Conservation (phyloP, 164 flowering plant species). For the Akebia trifoliata region DNA sequence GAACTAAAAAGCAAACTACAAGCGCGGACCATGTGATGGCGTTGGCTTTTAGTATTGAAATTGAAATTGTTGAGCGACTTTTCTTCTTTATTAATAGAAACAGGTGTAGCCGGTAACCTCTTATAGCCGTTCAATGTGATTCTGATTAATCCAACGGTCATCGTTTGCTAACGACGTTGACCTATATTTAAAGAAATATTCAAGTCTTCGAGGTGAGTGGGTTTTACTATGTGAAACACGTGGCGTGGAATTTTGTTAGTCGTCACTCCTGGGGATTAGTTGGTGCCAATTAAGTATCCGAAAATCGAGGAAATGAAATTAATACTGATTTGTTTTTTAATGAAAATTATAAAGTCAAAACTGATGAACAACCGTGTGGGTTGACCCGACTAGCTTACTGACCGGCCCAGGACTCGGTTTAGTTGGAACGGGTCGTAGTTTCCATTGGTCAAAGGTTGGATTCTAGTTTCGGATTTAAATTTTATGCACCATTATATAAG, state of each 20-base stretch:
- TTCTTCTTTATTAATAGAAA: neutral
- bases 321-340: neutral
- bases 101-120: neutral
- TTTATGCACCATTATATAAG: too few species aligned
- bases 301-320: neutral
- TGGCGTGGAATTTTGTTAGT: neutral
- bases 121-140: neutral
- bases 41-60: constrained; percentile 4
- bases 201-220: too few species aligned
- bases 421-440: neutral
- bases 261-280: constrained; percentile 1
- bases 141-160: neutral
- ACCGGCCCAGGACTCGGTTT: neutral
- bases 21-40: neutral
- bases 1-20: constrained; percentile 3
- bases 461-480: too few species aligned
- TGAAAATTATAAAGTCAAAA: constrained; percentile 3
- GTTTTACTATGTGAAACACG: constrained; percentile 1
- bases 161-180: too few species aligned
- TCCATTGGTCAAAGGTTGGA: constrained; percentile 1
- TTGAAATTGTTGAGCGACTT: constrained; percentile 11
- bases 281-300: constrained; percentile 5
- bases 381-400: neutral
- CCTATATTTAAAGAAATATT: too few species aligned
- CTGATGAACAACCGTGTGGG: neutral